These are phyloP conservation scores for Colletotrichum chrysophilum DNA, from an alignment of 2,329 filamentous ascomycete genomes.

Conservation along the genomic window DNA sequence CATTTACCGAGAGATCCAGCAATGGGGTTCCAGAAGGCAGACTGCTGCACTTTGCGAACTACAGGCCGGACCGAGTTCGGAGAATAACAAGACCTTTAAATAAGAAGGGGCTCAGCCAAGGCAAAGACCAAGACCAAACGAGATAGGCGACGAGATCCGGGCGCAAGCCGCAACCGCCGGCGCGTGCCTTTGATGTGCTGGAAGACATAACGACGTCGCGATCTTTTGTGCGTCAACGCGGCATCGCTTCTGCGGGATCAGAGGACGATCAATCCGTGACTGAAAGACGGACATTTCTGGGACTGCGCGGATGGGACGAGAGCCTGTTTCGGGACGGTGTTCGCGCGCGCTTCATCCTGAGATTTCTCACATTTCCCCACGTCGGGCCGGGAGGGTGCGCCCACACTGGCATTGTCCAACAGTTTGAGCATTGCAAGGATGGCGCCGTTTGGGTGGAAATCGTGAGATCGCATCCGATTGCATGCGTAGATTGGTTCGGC, in stretches of 20 bases:
- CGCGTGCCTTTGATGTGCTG: neutral
- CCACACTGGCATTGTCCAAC: neutral
- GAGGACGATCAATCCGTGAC: neutral
- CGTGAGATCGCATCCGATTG: neutral
- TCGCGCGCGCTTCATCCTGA: neutral
- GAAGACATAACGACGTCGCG: neutral
- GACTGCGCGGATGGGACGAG: neutral
- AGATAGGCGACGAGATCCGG: slow-evolving; percentile 12
- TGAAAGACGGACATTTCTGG: neutral
- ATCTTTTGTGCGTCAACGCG: neutral
- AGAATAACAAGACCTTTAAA: neutral
- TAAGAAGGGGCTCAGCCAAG: neutral
- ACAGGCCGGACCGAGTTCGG: neutral
- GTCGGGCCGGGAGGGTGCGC: neutral
- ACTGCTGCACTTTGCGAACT: neutral
- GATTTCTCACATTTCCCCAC: neutral
- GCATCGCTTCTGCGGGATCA: neutral
- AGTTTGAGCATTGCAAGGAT: slow-evolving; percentile 6
- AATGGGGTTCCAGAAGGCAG: neutral
- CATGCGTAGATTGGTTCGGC: neutral
- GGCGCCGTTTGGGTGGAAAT: neutral
- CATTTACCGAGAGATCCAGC: neutral
- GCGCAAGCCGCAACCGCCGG: slow-evolving; percentile 10
- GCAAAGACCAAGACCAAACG: neutral
- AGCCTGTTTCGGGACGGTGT: neutral